Evolutionary conservation across 352 stramenopile species (phyloP).

Genomic region (Pythium biforme): DNA sequence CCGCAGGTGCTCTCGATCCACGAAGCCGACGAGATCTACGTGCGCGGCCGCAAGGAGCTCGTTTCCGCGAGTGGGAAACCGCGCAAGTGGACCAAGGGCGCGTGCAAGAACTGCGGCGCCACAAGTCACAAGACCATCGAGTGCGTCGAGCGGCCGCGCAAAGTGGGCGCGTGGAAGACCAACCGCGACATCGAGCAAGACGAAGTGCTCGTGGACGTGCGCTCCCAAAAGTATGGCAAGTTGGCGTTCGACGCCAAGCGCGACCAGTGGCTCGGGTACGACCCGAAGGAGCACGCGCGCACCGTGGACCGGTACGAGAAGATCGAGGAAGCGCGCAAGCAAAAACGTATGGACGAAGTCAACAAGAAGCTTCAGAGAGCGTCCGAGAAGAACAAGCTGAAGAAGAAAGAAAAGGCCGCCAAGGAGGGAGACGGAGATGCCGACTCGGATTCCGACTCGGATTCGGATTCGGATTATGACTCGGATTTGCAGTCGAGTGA

Average conservation of each 20-base stretch:
- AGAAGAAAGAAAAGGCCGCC: slow-evolving; percentile 9
- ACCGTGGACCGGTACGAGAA: slow-evolving; percentile 83
- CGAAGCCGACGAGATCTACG: slow-evolving; percentile 85
- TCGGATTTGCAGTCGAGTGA: slow-evolving; percentile 87
- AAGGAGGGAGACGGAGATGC: background rate
- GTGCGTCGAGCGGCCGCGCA: slow-evolving; percentile 92
- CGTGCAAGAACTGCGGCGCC: slow-evolving; percentile 94
- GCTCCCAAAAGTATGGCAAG: slow-evolving; percentile 90
- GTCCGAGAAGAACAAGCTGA: slow-evolving; percentile 41
- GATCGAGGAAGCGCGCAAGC: slow-evolving; percentile 76
- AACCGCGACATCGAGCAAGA: slow-evolving; percentile 87
- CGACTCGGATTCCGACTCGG: slow-evolving; percentile 57
- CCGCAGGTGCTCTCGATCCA: slow-evolving; percentile 89
- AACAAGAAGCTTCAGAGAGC: slow-evolving; percentile 68
- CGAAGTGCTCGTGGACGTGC: slow-evolving; percentile 82
- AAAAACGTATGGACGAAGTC: slow-evolving; percentile 74
- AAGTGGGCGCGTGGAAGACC: slow-evolving; percentile 91
- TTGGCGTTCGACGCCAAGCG: slow-evolving; percentile 97
- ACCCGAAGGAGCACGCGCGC: slow-evolving; percentile 74
- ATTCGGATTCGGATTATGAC: slow-evolving; percentile 91
- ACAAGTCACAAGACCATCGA: slow-evolving; percentile 92
- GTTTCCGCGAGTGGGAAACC: slow-evolving; percentile 13
- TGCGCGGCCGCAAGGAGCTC: slow-evolving; percentile 37
- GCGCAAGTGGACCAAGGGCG: slow-evolving; percentile 85
- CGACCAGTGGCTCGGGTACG: slow-evolving; percentile 96